Evolutionary conservation across 352 stramenopile species (phyloP).

Genomic region (Lagenidium giganteum): DNA sequence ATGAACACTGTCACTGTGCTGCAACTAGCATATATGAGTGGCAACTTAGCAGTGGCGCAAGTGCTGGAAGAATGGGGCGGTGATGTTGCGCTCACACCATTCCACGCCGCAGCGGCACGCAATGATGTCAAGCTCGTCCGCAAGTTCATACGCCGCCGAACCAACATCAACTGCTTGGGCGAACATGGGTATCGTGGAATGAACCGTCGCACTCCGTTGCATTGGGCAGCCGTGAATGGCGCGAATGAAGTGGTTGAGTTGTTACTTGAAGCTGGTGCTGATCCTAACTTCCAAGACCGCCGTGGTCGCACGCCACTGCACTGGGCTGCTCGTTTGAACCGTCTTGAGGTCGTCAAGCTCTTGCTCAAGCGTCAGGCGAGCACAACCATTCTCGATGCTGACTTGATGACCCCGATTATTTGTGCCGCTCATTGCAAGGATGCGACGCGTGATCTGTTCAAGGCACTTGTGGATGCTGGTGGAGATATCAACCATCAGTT

Average conservation of each 20-base stretch:
- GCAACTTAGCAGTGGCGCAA: slow-evolving; percentile 70
- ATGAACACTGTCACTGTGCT: slow-evolving; percentile 80
- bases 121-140: slow-evolving; percentile 55
- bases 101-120: slow-evolving; percentile 53
- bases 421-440: slow-evolving; percentile 46
- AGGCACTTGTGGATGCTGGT: slow-evolving; percentile 39
- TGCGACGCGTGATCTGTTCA: slow-evolving; percentile 48
- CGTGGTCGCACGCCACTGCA: slow-evolving; percentile 65
- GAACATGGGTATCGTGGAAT: slow-evolving; percentile 79
- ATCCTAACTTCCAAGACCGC: slow-evolving; percentile 75
- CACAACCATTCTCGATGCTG: slow-evolving; percentile 40
- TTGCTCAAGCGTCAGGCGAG: slow-evolving; percentile 39
- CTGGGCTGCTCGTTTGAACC: slow-evolving; percentile 69
- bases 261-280: slow-evolving; percentile 56
- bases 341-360: slow-evolving; percentile 37
- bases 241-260: slow-evolving; percentile 49
- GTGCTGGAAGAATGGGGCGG: slow-evolving; percentile 77
- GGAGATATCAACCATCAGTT: slow-evolving; percentile 73
- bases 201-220: slow-evolving; percentile 71
- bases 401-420: slow-evolving; percentile 64
- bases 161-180: slow-evolving; percentile 60
- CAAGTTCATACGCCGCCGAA: slow-evolving; percentile 57
- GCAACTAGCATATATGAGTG: slow-evolving; percentile 70
- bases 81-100: slow-evolving; percentile 75
- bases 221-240: slow-evolving; percentile 75